Evolutionary conservation across 495 filamentous ascomycete genomes (phyloP).

Genomic region (Aspergillus ostianus): DNA sequence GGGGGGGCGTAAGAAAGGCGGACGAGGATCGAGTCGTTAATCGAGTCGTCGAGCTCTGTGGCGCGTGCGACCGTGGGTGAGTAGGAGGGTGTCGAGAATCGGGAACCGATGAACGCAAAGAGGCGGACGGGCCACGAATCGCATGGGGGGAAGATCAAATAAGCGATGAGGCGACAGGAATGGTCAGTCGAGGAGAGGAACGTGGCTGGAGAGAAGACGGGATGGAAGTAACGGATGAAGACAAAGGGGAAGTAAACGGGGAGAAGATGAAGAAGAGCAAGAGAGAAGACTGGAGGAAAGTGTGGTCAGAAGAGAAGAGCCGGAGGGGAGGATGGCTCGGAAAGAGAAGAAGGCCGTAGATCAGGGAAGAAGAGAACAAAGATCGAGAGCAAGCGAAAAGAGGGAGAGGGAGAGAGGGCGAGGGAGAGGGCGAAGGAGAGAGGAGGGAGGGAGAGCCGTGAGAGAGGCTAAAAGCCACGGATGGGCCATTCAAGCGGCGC

Average conservation of each 20-base stretch:
- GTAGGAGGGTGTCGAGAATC: constrained; percentile 23
- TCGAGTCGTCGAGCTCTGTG: constrained; percentile 16
- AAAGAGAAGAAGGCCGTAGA: background rate
- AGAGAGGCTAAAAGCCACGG: constrained; percentile 27
- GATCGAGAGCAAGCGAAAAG: constrained; percentile 15
- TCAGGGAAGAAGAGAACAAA: constrained; percentile 9
- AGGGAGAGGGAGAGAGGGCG: constrained; percentile 13
- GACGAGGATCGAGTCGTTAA: constrained; percentile 20
- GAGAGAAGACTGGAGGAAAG: constrained; percentile 12
- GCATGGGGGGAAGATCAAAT: constrained; percentile 34
- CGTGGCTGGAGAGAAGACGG: constrained; percentile 19
- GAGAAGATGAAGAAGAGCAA: constrained; percentile 25
- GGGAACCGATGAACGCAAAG: constrained; percentile 26
- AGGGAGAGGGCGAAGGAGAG: constrained; percentile 18
- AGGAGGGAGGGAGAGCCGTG: constrained; percentile 17
- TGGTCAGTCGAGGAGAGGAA: constrained; percentile 20
- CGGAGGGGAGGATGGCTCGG: constrained; percentile 9
- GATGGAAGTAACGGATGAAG: constrained; percentile 20
- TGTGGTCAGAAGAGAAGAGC: constrained; percentile 9
- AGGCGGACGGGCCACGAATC: constrained; percentile 32
- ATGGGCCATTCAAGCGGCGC: constrained; percentile 30
- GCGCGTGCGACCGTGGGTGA: constrained; percentile 29
- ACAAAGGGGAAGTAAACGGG: constrained; percentile 23
- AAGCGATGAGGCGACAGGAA: constrained; percentile 31
- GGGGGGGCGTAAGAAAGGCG: background rate